Conservation (phyloP, 345 rosid genomes). For the Hypericum perforatum region DNA sequence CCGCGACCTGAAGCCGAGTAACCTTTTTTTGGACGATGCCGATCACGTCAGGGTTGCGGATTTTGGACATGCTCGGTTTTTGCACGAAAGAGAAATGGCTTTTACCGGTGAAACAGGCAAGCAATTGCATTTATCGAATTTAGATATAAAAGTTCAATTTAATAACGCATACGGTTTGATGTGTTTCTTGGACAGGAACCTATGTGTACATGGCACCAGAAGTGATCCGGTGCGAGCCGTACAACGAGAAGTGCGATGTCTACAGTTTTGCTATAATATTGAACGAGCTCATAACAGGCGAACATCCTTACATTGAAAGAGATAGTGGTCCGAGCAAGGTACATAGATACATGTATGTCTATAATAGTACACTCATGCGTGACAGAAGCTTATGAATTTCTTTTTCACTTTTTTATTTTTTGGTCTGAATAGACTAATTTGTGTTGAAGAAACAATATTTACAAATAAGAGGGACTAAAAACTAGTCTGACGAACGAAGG, state of each 20-base stretch:
- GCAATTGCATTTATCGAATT: too few relatives aligned
- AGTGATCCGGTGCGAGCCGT: slow-evolving; percentile 50
- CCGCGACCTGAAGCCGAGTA: slow-evolving; percentile 60
- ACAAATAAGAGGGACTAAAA: neutral
- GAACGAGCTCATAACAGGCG: slow-evolving; percentile 40
- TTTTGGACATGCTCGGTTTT: slow-evolving; percentile 54
- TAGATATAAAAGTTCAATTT: neutral
- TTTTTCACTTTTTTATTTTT: too few relatives aligned
- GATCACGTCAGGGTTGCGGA: slow-evolving; percentile 46
- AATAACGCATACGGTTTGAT: too few relatives aligned
- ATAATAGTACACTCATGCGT: neutral
- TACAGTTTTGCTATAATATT: slow-evolving; percentile 45
- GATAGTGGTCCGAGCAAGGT: slow-evolving; percentile 37
- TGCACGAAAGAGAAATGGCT: slow-evolving; percentile 36
- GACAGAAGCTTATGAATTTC: too few relatives aligned
- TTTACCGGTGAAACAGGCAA: slow-evolving; percentile 56
- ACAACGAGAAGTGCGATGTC: slow-evolving; percentile 48
- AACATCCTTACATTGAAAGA: slow-evolving; percentile 37
- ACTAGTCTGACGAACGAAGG: too few relatives aligned
- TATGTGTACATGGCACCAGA: slow-evolving; percentile 58
- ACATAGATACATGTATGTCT: neutral
- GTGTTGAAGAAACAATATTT: neutral
- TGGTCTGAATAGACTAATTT: too few relatives aligned
- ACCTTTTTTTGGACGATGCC: slow-evolving; percentile 43
- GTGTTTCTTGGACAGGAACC: slow-evolving; percentile 28